Conservation (phyloP, 495 filamentous ascomycete species). For the Penicillium angulare region DNA sequence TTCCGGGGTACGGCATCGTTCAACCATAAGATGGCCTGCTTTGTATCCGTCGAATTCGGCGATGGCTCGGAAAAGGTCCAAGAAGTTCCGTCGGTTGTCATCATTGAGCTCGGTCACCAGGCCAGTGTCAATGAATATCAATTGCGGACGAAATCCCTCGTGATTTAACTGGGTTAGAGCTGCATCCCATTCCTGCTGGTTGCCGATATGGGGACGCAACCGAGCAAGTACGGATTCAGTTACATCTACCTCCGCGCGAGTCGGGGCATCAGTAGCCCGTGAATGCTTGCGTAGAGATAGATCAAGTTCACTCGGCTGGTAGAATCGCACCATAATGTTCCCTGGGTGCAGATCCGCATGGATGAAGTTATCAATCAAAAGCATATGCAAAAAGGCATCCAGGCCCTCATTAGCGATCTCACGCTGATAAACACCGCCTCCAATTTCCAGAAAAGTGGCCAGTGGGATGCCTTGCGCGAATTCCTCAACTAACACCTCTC, state of each 20-base stretch:
- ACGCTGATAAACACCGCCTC: constrained; percentile 87
- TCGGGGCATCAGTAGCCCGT: constrained; percentile 53
- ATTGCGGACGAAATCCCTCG: constrained; percentile 89
- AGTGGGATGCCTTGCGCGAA: constrained; percentile 93
- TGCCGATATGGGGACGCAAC: constrained; percentile 67
- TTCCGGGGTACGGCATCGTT: constrained; percentile 86
- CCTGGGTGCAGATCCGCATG: constrained; percentile 98
- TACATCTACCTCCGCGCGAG: constrained; percentile 61
- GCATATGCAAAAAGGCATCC: constrained; percentile 97
- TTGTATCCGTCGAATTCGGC: constrained; percentile 97
- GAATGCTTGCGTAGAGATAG: constrained; percentile 55
- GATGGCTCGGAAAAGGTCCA: constrained; percentile 93
- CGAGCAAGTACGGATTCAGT: constrained; percentile 82
- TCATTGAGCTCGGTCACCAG: constrained; percentile 92
- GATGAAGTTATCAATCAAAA: constrained; percentile 96
- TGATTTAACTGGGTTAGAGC: constrained; percentile 76
- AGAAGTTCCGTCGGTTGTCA: constrained; percentile 83
- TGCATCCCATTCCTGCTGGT: constrained; percentile 65
- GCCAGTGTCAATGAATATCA: constrained; percentile 97
- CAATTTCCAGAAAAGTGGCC: constrained; percentile 82
- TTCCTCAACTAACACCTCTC: constrained; percentile 92
- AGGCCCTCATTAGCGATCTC: constrained; percentile 96
- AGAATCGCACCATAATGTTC: constrained; percentile 99
- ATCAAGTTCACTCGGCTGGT: constrained; percentile 72
- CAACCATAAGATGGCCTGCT: constrained; percentile 93